A percentile compares a stretch with the other conserved stretches of the same genome.
These are phyloP conservation scores for Penicillium lagena DNA, from an alignment of 495 filamentous ascomycete genomes.

Conservation along the genomic window DNA sequence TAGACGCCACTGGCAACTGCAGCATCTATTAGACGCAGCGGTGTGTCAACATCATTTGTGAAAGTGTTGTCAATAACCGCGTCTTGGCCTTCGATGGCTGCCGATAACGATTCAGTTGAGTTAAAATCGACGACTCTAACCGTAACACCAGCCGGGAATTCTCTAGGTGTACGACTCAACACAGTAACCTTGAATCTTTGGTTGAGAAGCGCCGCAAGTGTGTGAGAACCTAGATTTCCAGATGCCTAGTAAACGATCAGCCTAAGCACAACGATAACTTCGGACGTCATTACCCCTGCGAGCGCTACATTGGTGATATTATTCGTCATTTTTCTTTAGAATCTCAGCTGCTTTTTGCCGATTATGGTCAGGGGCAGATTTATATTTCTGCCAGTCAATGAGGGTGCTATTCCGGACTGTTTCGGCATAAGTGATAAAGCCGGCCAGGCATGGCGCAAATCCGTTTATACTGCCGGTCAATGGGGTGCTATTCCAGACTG, in stretches of 20 bases:
- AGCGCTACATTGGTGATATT: conserved; percentile 10
- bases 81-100: conserved; percentile 11
- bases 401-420: too few relatives aligned
- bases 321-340: conserved; percentile 1
- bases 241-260: conserved; percentile 9
- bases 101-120: conserved; percentile 11
- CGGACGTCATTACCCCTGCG: conserved; percentile 4
- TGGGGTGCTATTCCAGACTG: too few relatives aligned
- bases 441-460: too few relatives aligned
- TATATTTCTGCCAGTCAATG: too few relatives aligned
- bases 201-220: conserved; percentile 9
- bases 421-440: too few relatives aligned
- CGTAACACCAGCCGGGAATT: conserved; percentile 7
- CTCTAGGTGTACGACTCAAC: conserved; percentile 11
- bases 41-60: conserved; percentile 9
- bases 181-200: conserved; percentile 15
- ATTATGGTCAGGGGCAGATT: too few relatives aligned
- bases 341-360: too few relatives aligned
- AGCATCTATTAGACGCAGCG: conserved; percentile 16
- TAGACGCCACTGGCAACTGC: conserved; percentile 12
- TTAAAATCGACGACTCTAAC: conserved; percentile 13
- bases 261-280: background rate
- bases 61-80: conserved; percentile 18
- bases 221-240: conserved; percentile 11
- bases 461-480: too few relatives aligned